A percentile compares a stretch with the other conserved stretches of the same genome.
phyloP scores from a whole-genome alignment of 257 asterid genomes.

The Vinca minor region DNA sequence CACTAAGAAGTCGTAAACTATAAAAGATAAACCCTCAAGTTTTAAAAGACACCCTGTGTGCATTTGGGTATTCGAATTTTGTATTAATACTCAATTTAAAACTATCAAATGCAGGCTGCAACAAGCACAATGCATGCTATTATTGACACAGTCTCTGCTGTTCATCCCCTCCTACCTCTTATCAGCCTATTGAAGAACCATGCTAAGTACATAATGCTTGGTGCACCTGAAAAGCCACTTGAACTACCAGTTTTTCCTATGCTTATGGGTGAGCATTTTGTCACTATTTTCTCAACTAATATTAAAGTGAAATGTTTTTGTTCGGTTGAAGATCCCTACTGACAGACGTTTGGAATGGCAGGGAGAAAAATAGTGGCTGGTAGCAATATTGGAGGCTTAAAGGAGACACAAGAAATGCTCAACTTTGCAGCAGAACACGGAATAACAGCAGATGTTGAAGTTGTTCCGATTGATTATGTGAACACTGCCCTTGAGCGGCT shows the following conservation, averaged over 20 bases:
- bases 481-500: constrained; percentile 29
- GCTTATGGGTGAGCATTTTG: constrained; percentile 13
- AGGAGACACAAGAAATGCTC: constrained; percentile 30
- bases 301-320: too few species aligned
- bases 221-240: constrained; percentile 22
- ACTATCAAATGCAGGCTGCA: constrained; percentile 12
- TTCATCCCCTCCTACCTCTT: constrained; percentile 21
- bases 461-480: constrained; percentile 19
- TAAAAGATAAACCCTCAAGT: too few species aligned
- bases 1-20: too few species aligned
- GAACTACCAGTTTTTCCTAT: constrained; percentile 24
- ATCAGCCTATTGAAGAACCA: constrained; percentile 16
- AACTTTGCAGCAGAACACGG: constrained; percentile 22
- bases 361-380: constrained; percentile 26
- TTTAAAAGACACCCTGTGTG: too few species aligned
- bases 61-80: too few species aligned
- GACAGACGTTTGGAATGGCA: neutral
- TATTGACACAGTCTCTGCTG: constrained; percentile 23
- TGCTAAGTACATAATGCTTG: constrained; percentile 21
- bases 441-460: constrained; percentile 26
- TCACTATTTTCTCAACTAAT: neutral
- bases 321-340: neutral
- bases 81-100: neutral
- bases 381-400: constrained; percentile 23
- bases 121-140: constrained; percentile 18